phyloP scores from a whole-genome alignment of 2,329 filamentous ascomycete genomes.

The Pezicula radicicola region DNA sequence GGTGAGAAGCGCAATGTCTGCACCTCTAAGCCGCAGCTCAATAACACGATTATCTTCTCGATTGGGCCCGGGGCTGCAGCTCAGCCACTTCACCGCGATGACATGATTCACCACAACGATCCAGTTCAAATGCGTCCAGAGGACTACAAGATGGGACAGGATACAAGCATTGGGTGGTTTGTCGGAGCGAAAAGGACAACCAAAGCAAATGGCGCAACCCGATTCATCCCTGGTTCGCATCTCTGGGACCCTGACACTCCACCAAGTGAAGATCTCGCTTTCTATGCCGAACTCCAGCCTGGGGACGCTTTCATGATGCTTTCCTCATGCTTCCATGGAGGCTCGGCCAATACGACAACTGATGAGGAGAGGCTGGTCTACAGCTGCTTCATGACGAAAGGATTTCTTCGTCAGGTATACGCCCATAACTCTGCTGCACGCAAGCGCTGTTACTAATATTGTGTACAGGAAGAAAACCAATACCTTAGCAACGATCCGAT shows the following conservation, averaged over 20 bases:
- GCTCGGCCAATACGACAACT: constrained; percentile 1
- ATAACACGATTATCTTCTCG: neutral
- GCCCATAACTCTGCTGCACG: neutral
- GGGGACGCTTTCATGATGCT: constrained; percentile 5
- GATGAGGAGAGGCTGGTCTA: neutral
- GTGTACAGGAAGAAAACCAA: neutral
- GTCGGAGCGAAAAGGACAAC: neutral
- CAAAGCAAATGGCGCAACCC: constrained; percentile 3
- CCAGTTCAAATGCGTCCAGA: neutral
- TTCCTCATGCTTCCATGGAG: constrained; percentile 5
- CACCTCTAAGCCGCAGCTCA: neutral
- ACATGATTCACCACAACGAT: neutral
- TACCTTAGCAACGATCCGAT: neutral
- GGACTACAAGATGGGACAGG: neutral
- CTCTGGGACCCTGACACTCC: constrained; percentile 1
- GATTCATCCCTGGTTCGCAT: constrained; percentile 7
- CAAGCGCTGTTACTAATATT: neutral
- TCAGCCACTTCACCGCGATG: neutral
- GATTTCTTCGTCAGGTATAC: neutral
- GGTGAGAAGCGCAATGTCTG: neutral
- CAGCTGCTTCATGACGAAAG: neutral
- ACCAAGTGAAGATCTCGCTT: neutral
- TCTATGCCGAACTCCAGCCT: constrained; percentile 2
- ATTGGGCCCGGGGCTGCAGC: neutral
- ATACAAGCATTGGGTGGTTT: neutral